Conservation (phyloP, 208 protist genomes). For the Trypanosoma cruzi region DNA sequence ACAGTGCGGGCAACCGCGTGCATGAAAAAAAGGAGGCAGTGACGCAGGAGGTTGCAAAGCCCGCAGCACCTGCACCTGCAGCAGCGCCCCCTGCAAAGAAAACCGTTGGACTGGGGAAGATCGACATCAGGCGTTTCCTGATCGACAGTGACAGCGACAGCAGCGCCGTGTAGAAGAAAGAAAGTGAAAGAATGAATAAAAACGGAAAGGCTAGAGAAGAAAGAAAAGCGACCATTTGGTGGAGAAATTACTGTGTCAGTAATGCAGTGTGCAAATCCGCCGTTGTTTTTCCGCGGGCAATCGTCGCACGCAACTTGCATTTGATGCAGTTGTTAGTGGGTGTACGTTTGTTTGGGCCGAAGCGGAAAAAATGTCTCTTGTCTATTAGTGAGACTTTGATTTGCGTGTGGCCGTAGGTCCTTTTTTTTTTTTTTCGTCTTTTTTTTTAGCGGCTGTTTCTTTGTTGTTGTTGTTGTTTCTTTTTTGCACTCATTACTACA, state of each 20-base stretch:
- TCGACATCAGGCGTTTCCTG: constrained; percentile 41
- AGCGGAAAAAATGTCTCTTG: not conserved
- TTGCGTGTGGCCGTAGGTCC: not conserved
- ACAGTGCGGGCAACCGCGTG: not conserved
- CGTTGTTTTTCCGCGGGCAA: not conserved
- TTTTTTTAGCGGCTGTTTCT: not conserved
- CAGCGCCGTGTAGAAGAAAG: not conserved
- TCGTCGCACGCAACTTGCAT: not conserved
- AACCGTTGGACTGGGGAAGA: constrained; percentile 11
- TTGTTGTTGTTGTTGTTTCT: constrained; percentile 1
- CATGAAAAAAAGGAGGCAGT: not conserved
- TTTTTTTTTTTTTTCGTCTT: constrained; percentile 8
- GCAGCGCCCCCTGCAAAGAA: constrained; percentile 5
- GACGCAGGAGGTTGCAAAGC: not conserved
- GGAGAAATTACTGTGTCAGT: not conserved
- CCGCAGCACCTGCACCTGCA: not conserved
- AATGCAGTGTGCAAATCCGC: not conserved
- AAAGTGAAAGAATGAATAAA: not conserved
- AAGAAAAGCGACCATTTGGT: not conserved
- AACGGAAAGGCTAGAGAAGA: not conserved
- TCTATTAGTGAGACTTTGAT: not conserved
- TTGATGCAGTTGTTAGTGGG: too few species aligned
- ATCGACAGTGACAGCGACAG: constrained; percentile 76
- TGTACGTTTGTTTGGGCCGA: too few species aligned
- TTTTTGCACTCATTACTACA: not conserved